Evolutionary conservation across 108 stramenopile species (phyloP), one percentile per base, ranked within the genome.

Genomic region (Cyclostephanos tholiformis): DNA sequence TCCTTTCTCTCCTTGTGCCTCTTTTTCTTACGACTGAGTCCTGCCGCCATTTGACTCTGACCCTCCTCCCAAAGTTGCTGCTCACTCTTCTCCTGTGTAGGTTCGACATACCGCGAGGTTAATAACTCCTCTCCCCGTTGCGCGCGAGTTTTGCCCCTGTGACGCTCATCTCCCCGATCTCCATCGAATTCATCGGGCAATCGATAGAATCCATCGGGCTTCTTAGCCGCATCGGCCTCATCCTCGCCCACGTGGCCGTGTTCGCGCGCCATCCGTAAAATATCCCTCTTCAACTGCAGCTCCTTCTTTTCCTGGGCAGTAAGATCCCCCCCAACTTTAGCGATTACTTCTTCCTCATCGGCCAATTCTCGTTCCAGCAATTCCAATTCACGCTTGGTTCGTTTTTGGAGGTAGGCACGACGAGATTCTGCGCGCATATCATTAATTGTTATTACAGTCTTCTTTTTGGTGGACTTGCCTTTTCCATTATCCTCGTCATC

Each of bases 61-160:
- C 93, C 87, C 68, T 97, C 97, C 78, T 98, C 97, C 98, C 98
- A 99, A 12, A 97, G 71, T 55, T 99, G 90, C 82, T 98, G 95
- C 71, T 99, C 99, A 20, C 95, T 93, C 74, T 97, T 97, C 69
- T 95, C 89, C 57, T 73, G 67, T 27, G 89, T 94, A 25, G 92
- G 92, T 68, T 98, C 98, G 20, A 95, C 82, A 71, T 98, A 99
- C 25, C 98, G 89, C 9, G 94, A 91, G 4, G 85, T 92, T 30
- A 99, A 76, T 49, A 91, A 52, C 17, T 85, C 88, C 68, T 88
- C 76, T 38, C 91, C 85, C 64, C 86, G 79, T 19, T 88, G 82
- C 39, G 77, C 73, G 75, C 88, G 91, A 53, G 79, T 91, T 43
- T 74, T 80, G 63, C 76, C 79, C 63, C 67, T 63, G 32, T 75